Evolutionary conservation across 495 filamentous ascomycete species (phyloP).

Genomic region (Aspergillus baeticus): DNA sequence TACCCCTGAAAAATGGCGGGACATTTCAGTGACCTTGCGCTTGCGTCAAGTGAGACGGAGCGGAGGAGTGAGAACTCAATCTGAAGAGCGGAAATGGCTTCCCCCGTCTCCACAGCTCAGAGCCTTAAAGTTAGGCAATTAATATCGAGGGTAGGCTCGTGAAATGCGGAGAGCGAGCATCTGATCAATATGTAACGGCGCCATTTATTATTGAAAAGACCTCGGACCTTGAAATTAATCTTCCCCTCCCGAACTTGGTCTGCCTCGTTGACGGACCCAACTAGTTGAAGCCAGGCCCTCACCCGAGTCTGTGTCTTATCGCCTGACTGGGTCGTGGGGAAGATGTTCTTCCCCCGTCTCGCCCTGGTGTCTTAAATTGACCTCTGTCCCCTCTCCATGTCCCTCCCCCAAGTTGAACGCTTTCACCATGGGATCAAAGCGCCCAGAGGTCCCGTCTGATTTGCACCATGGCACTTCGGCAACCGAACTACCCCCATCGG

Average conservation of each 20-base stretch:
- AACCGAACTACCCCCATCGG: slow-evolving; percentile 20
- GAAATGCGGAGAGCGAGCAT: too few species aligned
- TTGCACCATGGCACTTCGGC: slow-evolving; percentile 2
- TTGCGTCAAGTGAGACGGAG: too few species aligned
- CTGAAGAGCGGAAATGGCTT: neutral
- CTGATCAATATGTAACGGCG: too few species aligned
- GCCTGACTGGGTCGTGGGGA: neutral
- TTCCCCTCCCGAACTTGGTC: neutral
- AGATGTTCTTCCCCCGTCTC: neutral
- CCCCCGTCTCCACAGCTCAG: neutral
- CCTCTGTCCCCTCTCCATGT: neutral
- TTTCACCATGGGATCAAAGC: slow-evolving; percentile 10
- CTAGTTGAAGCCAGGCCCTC: neutral
- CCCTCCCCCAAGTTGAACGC: neutral
- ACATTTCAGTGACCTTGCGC: too few species aligned
- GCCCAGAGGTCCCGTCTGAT: neutral
- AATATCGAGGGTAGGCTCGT: neutral
- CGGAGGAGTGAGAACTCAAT: neutral
- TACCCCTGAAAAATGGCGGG: too few species aligned
- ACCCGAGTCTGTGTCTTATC: slow-evolving; percentile 1
- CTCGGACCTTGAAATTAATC: too few species aligned
- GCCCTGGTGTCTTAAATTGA: neutral
- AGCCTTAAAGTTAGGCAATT: neutral
- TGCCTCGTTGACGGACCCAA: neutral
- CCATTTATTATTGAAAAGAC: too few species aligned